phyloP scores from a whole-genome alignment of 1,284 basidiomycete genomes.

The Pyrrhoderma noxium region DNA sequence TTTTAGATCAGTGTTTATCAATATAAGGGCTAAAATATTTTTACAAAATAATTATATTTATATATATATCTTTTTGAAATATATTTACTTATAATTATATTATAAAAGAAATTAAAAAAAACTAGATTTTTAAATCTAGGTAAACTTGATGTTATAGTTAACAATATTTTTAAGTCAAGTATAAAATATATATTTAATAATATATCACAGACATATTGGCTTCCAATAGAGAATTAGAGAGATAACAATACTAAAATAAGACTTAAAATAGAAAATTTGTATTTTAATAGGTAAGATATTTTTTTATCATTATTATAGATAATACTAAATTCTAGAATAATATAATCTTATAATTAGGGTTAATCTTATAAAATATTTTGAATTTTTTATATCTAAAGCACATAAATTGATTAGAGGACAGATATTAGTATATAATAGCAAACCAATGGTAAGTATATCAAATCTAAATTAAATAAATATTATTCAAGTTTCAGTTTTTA shows the following conservation, averaged over 20 bases:
- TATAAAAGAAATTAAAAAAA: constrained; percentile 1
- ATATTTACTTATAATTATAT: too few relatives aligned
- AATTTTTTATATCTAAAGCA: constrained; percentile 66
- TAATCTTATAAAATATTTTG: constrained; percentile 63
- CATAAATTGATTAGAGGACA: constrained; percentile 59
- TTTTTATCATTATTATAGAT: constrained; percentile 1
- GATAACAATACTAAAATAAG: constrained; percentile 63
- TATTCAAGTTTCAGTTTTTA: neutral
- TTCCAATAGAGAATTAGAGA: constrained; percentile 64
- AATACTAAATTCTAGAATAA: too few relatives aligned
- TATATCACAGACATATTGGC: constrained; percentile 54
- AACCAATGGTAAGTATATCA: constrained; percentile 44
- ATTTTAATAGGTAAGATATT: constrained; percentile 57
- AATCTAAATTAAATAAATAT: neutral
- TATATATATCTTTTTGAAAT: neutral
- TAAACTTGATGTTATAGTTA: constrained; percentile 57
- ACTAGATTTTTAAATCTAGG: constrained; percentile 51
- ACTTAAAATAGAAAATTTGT: constrained; percentile 61
- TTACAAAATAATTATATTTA: constrained; percentile 47
- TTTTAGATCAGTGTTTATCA: constrained; percentile 73
- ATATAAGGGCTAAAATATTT: constrained; percentile 59
- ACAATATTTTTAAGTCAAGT: constrained; percentile 62
- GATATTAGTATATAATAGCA: constrained; percentile 54
- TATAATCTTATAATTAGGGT: constrained; percentile 26
- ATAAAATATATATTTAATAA: constrained; percentile 70